Evolutionary conservation across 805 yeast species (phyloP), one percentile per base, ranked within the genome.

Genomic region (Ogataea salicorniae): DNA sequence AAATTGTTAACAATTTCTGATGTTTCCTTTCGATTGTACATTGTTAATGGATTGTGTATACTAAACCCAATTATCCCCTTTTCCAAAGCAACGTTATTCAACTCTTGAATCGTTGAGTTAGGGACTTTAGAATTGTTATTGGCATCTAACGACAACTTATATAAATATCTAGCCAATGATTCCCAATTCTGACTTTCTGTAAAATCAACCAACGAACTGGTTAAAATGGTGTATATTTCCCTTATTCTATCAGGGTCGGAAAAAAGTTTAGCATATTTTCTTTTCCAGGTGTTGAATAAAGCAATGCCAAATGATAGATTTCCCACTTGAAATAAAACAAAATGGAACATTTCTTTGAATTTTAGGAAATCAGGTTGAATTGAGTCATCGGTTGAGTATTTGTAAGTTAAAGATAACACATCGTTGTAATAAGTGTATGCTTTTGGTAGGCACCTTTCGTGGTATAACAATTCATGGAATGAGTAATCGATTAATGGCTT

Each of bases 301-400:
- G 63, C 62, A 15, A 58, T 35, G 1, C 58, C 52, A 31, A 47
- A 58, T 1, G 63, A 58, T 16, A 59, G 45, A 44, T 58, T 56
- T 13, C 39, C 18, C 43, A 44, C 20, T 9, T 45, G 37, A 34
- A 48, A 41, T 17, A 57, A 29, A 4, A 56, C 14, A 37, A 46
- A 37, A 8, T 43, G 15, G 44, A 57, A 23, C n/a, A 56, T 48
- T 6, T 45, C 17, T 39, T 31, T 29, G 14, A 54, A 47, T 1
- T 47, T 42, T 5, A 45, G 31, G 29, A 38, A 39, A 17, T 39
- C 36, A 4, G 53, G 50, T 31, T 23, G 26, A 17, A 13, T n/a
- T n/a, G 22, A 8, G 39, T 34, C 15, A 22, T 34, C 43, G 22
- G 6, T 23, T 17, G 26, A 22, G 5, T 34, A 15, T 18, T 17